Conservation (phyloP, 129 eudicot species). For the Cynara cardunculus region DNA sequence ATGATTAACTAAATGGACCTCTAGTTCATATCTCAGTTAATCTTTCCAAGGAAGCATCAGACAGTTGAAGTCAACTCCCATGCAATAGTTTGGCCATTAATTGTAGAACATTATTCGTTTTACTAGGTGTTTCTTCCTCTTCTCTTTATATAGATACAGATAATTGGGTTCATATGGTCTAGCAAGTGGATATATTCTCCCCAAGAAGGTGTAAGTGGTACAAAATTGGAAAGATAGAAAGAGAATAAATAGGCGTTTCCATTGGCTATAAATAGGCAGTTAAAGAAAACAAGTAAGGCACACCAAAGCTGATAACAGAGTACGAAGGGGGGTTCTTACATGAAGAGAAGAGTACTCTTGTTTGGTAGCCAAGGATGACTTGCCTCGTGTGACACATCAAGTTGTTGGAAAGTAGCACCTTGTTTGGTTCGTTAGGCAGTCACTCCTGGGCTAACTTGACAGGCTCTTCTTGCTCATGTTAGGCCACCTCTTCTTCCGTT, state of each 20-base stretch:
- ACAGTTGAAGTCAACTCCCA: conserved; percentile 11
- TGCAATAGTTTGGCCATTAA: not conserved
- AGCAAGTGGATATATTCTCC: conserved; percentile 11
- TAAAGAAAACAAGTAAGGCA: not conserved
- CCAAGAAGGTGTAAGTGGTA: not conserved
- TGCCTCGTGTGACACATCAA: not conserved
- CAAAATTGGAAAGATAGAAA: not conserved
- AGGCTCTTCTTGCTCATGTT: too few relatives aligned
- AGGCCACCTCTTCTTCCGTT: not conserved
- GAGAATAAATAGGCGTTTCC: not conserved
- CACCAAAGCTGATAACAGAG: not conserved
- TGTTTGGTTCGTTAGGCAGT: too few relatives aligned
- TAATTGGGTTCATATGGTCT: conserved; percentile 1
- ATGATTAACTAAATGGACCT: not conserved
- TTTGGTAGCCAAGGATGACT: not conserved
- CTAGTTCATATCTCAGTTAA: not conserved
- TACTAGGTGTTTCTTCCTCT: not conserved
- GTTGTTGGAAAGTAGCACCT: conserved; percentile 7
- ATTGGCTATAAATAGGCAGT: conserved; percentile 16
- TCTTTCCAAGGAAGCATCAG: not conserved
- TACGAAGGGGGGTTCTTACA: conserved; percentile 16
- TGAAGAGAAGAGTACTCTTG: conserved; percentile 10
- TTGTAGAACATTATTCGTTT: conserved; percentile 11
- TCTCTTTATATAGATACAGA: not conserved
- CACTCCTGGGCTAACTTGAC: too few relatives aligned